Evolutionary conservation across 2,329 filamentous ascomycete species (phyloP), one percentile per base, ranked within the genome.

Genomic region (Fusarium sp.): DNA sequence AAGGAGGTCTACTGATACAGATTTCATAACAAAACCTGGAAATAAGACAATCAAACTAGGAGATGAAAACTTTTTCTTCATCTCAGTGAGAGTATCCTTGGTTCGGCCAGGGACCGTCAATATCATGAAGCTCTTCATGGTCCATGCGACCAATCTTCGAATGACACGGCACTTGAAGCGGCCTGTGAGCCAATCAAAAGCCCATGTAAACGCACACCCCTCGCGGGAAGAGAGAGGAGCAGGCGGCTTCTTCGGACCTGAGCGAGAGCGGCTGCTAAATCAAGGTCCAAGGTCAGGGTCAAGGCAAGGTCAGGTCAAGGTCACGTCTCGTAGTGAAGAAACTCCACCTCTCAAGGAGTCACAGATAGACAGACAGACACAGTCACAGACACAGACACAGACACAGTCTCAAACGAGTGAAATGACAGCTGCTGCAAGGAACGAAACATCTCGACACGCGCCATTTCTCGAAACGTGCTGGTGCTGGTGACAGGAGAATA

Each of bases 131-230:
- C 63, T 69, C 56, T 68, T 70, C 44, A 51, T 66, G 61, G 60
- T 48, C 64, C 39, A 58, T 62, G 62, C 55, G 51, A 59, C 68
- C 73, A 77, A 73, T 76, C 56, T 70, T 75, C 57, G 72, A 68
- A 64, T 63, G 74, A 77, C 75, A 77, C 67, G 74, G 72, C 70
- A 75, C 51, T 75, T 70, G 48, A 44, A 55, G 63, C 62, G 62
- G 60, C 39, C 50, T 66, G 47, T 73, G 48, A 68, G 26, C 76
- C 76, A 78, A 77, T 77, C 61, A 77, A 57, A 32, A 39, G 50
- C 24, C 58, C 68, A 75, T 73, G 54, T 57, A 62, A 61, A 62
- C 51, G 66, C 51, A 70, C 67, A 41, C 63, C 66, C 70, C 62
- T 39, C 18, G 26, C 59, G 65, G 69, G 69, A 70, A 61, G 32